These are phyloP conservation scores for Persicaria tinctoria DNA, from an alignment of 148 eudicot genomes.

Conservation along the genomic window DNA sequence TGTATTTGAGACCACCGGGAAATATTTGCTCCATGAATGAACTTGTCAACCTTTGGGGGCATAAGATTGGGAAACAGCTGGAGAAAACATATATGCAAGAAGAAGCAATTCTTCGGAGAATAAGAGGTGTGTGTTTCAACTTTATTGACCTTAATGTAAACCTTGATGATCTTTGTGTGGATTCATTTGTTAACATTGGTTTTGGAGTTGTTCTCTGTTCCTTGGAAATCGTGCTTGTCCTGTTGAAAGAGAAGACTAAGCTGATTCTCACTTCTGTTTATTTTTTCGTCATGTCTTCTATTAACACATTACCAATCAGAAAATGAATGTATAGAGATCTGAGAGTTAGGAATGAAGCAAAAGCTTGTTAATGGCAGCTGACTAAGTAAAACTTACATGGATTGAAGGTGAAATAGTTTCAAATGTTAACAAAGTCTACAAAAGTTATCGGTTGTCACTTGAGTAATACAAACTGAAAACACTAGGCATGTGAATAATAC, in stretches of 20 bases:
- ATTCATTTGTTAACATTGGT: not conserved
- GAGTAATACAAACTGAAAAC: no score
- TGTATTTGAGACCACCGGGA: constrained; percentile 73
- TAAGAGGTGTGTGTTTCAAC: constrained; percentile 41
- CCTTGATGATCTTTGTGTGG: not conserved
- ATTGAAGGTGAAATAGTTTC: not conserved
- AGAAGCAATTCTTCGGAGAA: constrained; percentile 53
- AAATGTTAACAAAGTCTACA: not conserved
- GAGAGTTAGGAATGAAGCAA: no score
- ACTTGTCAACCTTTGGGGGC: constrained; percentile 65
- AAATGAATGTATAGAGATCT: no score
- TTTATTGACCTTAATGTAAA: not conserved
- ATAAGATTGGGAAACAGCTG: constrained; percentile 54
- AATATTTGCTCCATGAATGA: constrained; percentile 68
- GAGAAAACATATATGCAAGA: constrained; percentile 43
- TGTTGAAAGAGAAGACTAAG: not conserved
- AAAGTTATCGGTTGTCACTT: not conserved
- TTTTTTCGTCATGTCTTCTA: not conserved
- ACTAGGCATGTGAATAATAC: no score
- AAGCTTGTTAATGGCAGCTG: no score
- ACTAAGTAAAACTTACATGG: no score
- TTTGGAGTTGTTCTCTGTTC: not conserved
- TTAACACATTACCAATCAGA: no score
- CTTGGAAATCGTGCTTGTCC: not conserved
- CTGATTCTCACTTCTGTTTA: not conserved